Base-by-base conservation (phyloP, 164 flowering plant genomes). In the Aristolochia fimbriata region DNA sequence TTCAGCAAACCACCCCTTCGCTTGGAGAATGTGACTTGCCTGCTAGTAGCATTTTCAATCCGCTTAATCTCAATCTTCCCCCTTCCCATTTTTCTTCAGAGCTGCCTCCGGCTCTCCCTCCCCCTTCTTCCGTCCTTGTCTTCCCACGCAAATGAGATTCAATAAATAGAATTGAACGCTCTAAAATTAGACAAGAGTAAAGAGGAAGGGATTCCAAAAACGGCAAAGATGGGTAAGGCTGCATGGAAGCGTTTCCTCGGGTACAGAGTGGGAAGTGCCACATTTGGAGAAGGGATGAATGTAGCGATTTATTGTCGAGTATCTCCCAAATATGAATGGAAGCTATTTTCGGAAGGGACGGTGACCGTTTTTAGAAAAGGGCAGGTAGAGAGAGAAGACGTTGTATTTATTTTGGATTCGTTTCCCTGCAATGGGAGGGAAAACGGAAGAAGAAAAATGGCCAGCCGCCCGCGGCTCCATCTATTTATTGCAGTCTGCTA, bases 1-100 rank as follows among this genome's bases (percentile, higher is more conserved):
- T 86, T 86, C 16, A 88, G 73, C 77, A 88, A 65, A 56, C 96
- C 96, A 54, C 73, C 66, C 10, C 96, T 80, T 22, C 96, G 76
- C 68, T 88, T 88, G 0, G 96, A 85, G 75, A 88, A 88, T 33
- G 96, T 88, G 19, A 88, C 96, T 69, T 88, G 91, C 52, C 96
- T 74, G 71, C 80, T 88, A 30, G 81, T 83, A 8, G 84, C 76
- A 62, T 85, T 88, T 68, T 88, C 96, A 21, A 88, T 88, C 76
- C 72, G 82, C 78, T 84, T 88, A 14, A 85, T 88, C 80, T 88
- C 96, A 73, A 85, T 85, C 77, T 85, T 88, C 47, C 86, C 93
- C 47, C 93, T 65, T 57, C 93, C 93, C 93, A 86, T 86, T 57
- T 67, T 21, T 58, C 45, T 20, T 41, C 9, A 13, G 16, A 16